Percentiles rank a stretch among this genome's conserved stretches.
phyloP scores from a whole-genome alignment of 75 land plant species.

The Pinus taeda region DNA sequence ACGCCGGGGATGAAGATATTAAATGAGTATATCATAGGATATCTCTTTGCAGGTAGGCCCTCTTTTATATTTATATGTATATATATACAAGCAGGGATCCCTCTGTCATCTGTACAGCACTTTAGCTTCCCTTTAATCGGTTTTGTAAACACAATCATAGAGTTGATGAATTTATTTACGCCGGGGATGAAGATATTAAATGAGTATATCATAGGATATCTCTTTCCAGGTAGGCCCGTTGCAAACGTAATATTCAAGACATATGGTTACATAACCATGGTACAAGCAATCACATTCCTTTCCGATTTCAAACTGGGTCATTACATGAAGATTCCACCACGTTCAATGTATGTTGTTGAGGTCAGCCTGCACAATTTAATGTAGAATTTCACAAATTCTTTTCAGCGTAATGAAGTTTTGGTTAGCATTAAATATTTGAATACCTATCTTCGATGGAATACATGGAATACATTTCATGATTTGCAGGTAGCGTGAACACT shows the following conservation, averaged over 20 bases:
- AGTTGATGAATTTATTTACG: background rate
- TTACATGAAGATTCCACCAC: slow-evolving; percentile 62
- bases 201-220: slow-evolving; percentile 41
- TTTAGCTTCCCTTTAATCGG: background rate
- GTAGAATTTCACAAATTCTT: background rate
- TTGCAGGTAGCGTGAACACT: slow-evolving; percentile 31
- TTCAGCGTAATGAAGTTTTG: background rate
- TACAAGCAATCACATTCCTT: slow-evolving; percentile 32
- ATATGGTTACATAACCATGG: slow-evolving; percentile 44
- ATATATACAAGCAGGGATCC: too few relatives aligned
- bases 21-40: slow-evolving; percentile 42
- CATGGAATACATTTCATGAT: background rate
- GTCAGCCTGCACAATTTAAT: slow-evolving; percentile 4
- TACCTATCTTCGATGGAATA: background rate
- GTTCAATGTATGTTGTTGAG: slow-evolving; percentile 43
- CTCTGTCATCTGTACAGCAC: too few relatives aligned
- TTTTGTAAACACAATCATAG: too few relatives aligned
- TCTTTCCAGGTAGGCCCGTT: slow-evolving; percentile 42
- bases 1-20: slow-evolving; percentile 37
- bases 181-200: slow-evolving; percentile 42
- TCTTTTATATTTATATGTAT: too few relatives aligned
- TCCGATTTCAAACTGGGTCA: slow-evolving; percentile 48
- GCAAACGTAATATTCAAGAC: slow-evolving; percentile 48
- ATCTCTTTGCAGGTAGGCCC: slow-evolving; percentile 40
- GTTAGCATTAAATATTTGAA: background rate